Percentiles rank a stretch among this genome's conserved stretches.
Conservation (phyloP, 2,329 filamentous ascomycete genomes). For the Ceratocystis destructans region DNA sequence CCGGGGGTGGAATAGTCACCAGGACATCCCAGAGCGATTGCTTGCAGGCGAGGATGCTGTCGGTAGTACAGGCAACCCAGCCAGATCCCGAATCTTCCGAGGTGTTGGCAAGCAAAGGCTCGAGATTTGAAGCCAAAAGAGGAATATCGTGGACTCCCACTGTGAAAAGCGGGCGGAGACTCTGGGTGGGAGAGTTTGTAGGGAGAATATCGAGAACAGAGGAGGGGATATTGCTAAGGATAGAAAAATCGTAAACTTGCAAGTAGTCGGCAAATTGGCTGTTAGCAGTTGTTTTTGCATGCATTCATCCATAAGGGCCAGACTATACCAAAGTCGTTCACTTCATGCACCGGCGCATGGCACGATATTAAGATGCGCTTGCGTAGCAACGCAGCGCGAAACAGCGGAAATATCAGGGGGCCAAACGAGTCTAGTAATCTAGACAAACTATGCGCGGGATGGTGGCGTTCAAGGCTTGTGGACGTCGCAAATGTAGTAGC, state of each 20-base stretch:
- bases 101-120: constrained; percentile 26
- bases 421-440: constrained; percentile 71
- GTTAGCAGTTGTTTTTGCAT: not conserved
- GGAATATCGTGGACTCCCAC: constrained; percentile 89
- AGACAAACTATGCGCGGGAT: constrained; percentile 74
- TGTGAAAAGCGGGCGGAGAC: constrained; percentile 75
- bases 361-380: constrained; percentile 81
- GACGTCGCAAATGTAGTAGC: not conserved
- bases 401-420: constrained; percentile 80
- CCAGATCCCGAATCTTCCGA: constrained; percentile 33
- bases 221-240: constrained; percentile 75
- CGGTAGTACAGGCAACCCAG: constrained; percentile 92
- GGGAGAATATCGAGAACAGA: constrained; percentile 58
- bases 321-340: constrained; percentile 71
- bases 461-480: constrained; percentile 34
- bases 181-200: constrained; percentile 43
- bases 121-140: constrained; percentile 48
- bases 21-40: constrained; percentile 77
- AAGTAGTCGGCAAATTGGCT: not conserved
- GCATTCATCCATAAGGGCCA: constrained; percentile 19
- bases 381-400: constrained; percentile 71
- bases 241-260: constrained; percentile 82
- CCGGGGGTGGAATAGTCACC: constrained; percentile 53
- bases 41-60: constrained; percentile 82
- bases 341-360: constrained; percentile 68